phyloP scores from a whole-genome alignment of 768 basidiomycete species.

The Glaciozyma martinii region DNA sequence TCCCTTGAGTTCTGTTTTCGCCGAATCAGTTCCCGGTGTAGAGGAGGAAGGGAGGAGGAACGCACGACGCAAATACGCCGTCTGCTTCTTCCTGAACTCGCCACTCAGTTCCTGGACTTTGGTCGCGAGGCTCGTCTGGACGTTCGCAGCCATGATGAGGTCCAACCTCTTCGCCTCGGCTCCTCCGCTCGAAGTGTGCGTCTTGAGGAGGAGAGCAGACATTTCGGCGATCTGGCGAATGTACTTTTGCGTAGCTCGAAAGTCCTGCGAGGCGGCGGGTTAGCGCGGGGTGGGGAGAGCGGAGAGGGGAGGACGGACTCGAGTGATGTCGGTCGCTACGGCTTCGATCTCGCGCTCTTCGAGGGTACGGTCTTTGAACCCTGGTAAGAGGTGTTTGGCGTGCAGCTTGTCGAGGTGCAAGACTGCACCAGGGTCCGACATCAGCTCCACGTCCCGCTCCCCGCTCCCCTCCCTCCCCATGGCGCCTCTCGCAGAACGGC shows the following conservation, averaged over 20 bases:
- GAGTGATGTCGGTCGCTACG: constrained; percentile 76
- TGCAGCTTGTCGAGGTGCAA: constrained; percentile 85
- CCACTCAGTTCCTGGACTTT: constrained; percentile 89
- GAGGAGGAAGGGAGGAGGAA: neutral
- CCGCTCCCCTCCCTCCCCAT: neutral
- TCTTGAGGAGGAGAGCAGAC: constrained; percentile 6
- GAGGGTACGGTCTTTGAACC: constrained; percentile 84
- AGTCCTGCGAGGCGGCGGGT: constrained; percentile 48
- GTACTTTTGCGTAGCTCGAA: constrained; percentile 51
- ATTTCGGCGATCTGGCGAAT: constrained; percentile 61
- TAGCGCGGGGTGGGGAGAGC: neutral
- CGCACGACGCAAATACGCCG: constrained; percentile 80
- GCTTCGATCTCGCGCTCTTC: constrained; percentile 91
- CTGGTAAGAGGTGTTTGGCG: constrained; percentile 89
- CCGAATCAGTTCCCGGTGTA: neutral
- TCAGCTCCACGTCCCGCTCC: neutral
- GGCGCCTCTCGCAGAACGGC: neutral
- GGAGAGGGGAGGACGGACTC: constrained; percentile 49
- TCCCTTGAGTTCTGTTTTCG: constrained; percentile 72
- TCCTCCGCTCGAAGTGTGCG: constrained; percentile 47
- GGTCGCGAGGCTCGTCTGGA: constrained; percentile 90
- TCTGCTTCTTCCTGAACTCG: constrained; percentile 91
- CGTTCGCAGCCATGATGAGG: constrained; percentile 61
- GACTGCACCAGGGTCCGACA: constrained; percentile 48
- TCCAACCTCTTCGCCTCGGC: constrained; percentile 34